These are phyloP conservation scores for Babesia sp. DNA, from an alignment of 169 alveolate genomes.

Conservation along the genomic window DNA sequence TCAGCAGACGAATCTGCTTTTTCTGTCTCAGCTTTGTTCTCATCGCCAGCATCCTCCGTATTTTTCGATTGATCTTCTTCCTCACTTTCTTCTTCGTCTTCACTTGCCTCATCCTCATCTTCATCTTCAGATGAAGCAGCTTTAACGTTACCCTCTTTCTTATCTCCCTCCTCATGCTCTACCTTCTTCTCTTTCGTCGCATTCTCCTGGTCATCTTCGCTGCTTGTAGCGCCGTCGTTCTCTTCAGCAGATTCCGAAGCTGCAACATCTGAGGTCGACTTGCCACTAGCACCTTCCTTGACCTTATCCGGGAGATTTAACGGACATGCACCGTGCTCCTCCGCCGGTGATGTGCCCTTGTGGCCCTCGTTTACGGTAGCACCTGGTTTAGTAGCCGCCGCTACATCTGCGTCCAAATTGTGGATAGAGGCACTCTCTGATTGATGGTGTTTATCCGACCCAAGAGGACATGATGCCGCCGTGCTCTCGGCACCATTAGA, in stretches of 20 bases:
- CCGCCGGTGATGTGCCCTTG: too few species aligned
- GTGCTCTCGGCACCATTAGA: too few species aligned
- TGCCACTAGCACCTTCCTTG: neutral
- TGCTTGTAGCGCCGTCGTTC: neutral
- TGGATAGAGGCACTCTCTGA: too few species aligned
- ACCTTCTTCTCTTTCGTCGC: slow-evolving; percentile 5
- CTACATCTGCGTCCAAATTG: too few species aligned
- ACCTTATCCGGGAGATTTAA: neutral
- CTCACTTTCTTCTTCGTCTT: slow-evolving; percentile 16
- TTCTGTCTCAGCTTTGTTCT: neutral
- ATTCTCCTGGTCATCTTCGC: neutral
- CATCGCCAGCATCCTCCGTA: slow-evolving; percentile 1
- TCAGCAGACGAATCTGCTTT: neutral
- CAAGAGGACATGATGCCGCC: too few species aligned
- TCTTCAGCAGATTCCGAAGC: neutral
- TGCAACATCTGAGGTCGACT: neutral
- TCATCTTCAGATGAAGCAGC: slow-evolving; percentile 18
- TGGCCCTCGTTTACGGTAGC: too few species aligned
- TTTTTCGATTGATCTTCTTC: neutral
- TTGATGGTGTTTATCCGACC: too few species aligned
- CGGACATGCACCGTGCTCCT: too few species aligned
- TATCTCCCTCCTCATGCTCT: slow-evolving; percentile 13
- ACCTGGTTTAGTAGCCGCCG: too few species aligned
- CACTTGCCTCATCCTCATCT: slow-evolving; percentile 32
- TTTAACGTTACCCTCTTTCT: neutral